Evolutionary conservation across 306 rosid genomes (phyloP), one percentile per base, ranked within the genome.

Genomic region (Cucurbita maxima): DNA sequence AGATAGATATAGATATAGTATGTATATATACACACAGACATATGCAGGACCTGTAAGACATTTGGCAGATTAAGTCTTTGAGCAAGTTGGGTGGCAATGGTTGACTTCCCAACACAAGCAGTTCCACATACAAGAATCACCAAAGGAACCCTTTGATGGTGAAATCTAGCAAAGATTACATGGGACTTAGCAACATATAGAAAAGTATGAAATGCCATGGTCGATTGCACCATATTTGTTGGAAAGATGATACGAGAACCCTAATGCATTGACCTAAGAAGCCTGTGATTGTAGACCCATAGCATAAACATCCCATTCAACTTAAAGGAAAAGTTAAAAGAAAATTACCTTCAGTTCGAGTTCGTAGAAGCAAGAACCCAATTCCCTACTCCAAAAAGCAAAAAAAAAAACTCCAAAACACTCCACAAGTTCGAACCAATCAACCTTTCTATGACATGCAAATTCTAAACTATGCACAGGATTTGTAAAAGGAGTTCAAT

Each of bases 111-210:
- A 30, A 90, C 96, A 85, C 98, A 90, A 58, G 98, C 96, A 63
- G 97, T 90, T 82, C 98, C 98, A 78, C 98, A 93, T 10, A 93
- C 97, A 82, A 93, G 98, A 79, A 93, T 87, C 73, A 93, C 97
- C 52, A 93, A 77, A 62, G 98, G 97, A 71, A 93, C 98, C 77
- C 97, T 81, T 81, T 90, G 98, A 83, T 93, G 97, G 82, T 93
- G 98, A 87, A 93, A 93, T 74, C 98, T 93, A 83, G 61, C 50
- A 78, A 71, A 69, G 57, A 48, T 57, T 71, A 38, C 11, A 76
- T 60, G 79, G 77, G n/a, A 52, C 63, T 4, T 62, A 50, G 54
- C 58, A 50, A 4, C 59, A 70, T 8, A 5, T 36, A 40, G 48
- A 7, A 58, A 5, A 10, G 76, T 53, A 56, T 18, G 66, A 10